phyloP scores from a whole-genome alignment of 768 basidiomycete species.

The Piloderma croceum region DNA sequence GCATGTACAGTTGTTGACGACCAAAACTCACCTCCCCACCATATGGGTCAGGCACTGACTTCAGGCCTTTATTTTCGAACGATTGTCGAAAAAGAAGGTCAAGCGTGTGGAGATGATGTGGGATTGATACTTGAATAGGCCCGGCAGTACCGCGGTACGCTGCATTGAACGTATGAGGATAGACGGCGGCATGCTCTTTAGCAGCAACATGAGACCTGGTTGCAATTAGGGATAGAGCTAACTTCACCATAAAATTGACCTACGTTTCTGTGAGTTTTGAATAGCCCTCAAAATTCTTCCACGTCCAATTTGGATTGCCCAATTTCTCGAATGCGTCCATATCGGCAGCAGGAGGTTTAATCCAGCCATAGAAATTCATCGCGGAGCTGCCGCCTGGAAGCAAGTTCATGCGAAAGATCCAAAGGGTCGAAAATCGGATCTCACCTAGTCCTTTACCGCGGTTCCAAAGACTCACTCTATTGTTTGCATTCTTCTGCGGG shows the following conservation, averaged over 20 bases:
- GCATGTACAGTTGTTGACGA: constrained; percentile 14
- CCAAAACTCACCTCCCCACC: constrained; percentile 15
- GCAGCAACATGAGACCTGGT: constrained; percentile 25
- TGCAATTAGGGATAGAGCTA: no score
- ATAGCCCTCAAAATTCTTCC: constrained; percentile 36
- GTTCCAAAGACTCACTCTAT: no score
- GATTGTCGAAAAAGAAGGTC: constrained; percentile 22
- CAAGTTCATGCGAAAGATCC: no score
- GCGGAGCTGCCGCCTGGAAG: constrained; percentile 38
- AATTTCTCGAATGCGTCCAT: constrained; percentile 39
- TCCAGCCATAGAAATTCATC: constrained; percentile 37
- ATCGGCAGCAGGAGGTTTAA: constrained; percentile 23
- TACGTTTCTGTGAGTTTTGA: constrained; percentile 28
- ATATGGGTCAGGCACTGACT: constrained; percentile 11
- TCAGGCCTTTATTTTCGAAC: constrained; percentile 10
- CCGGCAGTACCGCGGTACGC: constrained; percentile 22
- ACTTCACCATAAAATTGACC: no score
- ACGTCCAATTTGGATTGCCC: constrained; percentile 56
- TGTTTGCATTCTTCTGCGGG: no score
- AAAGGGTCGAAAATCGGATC: no score
- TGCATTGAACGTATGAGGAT: constrained; percentile 23
- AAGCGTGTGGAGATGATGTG: constrained; percentile 21
- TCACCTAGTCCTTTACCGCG: no score
- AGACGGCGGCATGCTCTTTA: constrained; percentile 20
- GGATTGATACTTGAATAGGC: constrained; percentile 24